Base-by-base conservation (phyloP, 31 red algal species). In the Odonthalia washingtoniensis region DNA sequence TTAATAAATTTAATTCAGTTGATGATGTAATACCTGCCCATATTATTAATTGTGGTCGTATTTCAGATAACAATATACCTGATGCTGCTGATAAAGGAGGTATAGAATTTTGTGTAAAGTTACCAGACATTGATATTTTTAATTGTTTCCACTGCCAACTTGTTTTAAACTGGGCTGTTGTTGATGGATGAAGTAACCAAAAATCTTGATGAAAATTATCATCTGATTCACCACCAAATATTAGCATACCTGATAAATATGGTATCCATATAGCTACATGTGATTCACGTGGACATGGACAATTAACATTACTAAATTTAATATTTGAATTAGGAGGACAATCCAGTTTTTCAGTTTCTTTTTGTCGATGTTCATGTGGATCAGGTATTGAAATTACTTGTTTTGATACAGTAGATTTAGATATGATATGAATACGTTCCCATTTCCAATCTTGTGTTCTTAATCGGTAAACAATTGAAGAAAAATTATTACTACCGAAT, bases 211-310 rank as follows among this genome's bases (percentile, higher is more conserved):
- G 76, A 42, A 92, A 63, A 34, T 32, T n/a, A n/a, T 24, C 16
- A 49, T 74, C 89, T 44, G 69, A 67, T 30, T 92, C 90, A 6
- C 90, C 90, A 17, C 90, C 90, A 60, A 87, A 24, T 61, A 92
- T 63, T 34, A 92, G 35, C 90, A 92, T 92, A 38, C 90, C 90
- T 14, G 72, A 40, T 65, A 72, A 37, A 60, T 64, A 79, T 26
- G 82, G 90, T 44, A 86, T 42, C 90, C 90, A 92, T 12, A 87
- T 64, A 9, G 82, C 90, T 1, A 61, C 90, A 35, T 92, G 90
- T 24, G 83, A 87, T 76, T 92, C 90, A 3, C 90, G 75, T 74
- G 77, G 42, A 37, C 74, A 45, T 30, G 90, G 90, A 3, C 67
- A 40, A 3, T 34, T 46, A 43, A 1, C 14, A 3, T 78, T 62